phyloP scores from a whole-genome alignment of 2,329 filamentous ascomycete species.

The Penicillium nordicum region DNA sequence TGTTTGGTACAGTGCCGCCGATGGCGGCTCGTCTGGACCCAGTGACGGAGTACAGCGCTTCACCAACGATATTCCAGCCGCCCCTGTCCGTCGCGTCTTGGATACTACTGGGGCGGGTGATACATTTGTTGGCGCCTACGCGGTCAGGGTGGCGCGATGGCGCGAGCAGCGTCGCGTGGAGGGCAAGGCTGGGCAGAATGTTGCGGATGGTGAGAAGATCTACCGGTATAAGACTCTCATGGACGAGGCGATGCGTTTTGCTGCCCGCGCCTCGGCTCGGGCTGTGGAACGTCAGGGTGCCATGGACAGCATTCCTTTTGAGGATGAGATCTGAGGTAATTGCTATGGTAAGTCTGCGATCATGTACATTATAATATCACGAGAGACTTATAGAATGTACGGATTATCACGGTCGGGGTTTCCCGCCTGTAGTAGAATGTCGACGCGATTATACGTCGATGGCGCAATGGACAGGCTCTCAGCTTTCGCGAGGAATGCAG shows the following conservation, averaged over 20 bases:
- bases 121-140: constrained; percentile 88
- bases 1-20: constrained; percentile 62
- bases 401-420: background rate
- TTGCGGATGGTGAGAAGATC: constrained; percentile 34
- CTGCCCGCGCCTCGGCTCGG: constrained; percentile 43
- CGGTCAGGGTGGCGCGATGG: constrained; percentile 63
- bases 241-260: constrained; percentile 44
- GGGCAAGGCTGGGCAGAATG: constrained; percentile 50
- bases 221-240: constrained; percentile 44
- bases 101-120: constrained; percentile 94
- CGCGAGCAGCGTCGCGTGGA: constrained; percentile 42
- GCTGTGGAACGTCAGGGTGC: constrained; percentile 46
- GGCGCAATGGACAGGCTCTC: background rate
- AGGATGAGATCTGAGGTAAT: constrained; percentile 39
- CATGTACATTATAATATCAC: constrained; percentile 11
- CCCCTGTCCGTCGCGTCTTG: constrained; percentile 68
- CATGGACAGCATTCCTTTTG: constrained; percentile 49
- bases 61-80: constrained; percentile 53
- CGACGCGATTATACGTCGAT: background rate
- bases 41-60: constrained; percentile 30
- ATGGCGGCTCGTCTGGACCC: constrained; percentile 43
- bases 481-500: constrained; percentile 2
- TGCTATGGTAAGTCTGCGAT: background rate
- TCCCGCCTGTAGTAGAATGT: background rate
- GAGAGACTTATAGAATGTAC: background rate